A percentile compares a stretch with the other conserved stretches of the same genome.
These are phyloP conservation scores for Clavariopsis aquatica DNA, from an alignment of 495 filamentous ascomycete species.

Conservation along the genomic window DNA sequence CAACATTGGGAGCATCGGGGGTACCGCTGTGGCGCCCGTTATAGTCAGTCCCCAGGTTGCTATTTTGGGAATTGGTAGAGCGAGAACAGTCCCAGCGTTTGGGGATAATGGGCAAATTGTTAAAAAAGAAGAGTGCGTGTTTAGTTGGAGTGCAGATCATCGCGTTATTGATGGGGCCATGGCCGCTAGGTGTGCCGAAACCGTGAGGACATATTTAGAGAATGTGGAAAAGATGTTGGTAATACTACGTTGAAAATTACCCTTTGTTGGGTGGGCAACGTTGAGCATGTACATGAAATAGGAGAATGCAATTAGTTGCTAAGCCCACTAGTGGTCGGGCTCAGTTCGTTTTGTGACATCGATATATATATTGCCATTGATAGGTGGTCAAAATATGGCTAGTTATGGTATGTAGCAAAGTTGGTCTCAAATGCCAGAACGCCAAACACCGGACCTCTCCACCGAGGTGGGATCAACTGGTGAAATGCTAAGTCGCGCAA, in stretches of 20 bases:
- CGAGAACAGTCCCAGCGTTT: conserved; percentile 73
- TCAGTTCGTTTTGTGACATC: too few species aligned
- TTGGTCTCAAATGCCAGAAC: conserved; percentile 3
- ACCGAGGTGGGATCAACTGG: conserved; percentile 19
- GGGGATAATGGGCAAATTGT: conserved; percentile 56
- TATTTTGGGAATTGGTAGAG: conserved; percentile 85
- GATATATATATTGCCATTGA: background rate
- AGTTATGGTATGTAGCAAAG: background rate
- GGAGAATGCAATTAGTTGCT: too few species aligned
- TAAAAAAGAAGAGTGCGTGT: conserved; percentile 69
- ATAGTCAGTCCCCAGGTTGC: conserved; percentile 85
- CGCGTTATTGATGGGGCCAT: conserved; percentile 91
- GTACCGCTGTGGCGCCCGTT: conserved; percentile 88
- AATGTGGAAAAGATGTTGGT: conserved; percentile 81
- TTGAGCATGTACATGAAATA: too few species aligned
- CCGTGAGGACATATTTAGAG: conserved; percentile 74
- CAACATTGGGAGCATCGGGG: conserved; percentile 96
- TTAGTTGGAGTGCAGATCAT: conserved; percentile 98
- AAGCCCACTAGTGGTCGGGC: too few species aligned
- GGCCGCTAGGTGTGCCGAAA: conserved; percentile 84
- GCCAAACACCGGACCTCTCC: conserved; percentile 27
- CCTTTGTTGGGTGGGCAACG: too few species aligned
- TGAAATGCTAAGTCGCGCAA: conserved; percentile 10
- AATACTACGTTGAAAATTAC: conserved; percentile 18
- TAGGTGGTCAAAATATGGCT: background rate